A percentile compares a stretch with the other conserved stretches of the same genome.
phyloP scores from a whole-genome alignment of 306 rosid genomes.

The Betula pendula region DNA sequence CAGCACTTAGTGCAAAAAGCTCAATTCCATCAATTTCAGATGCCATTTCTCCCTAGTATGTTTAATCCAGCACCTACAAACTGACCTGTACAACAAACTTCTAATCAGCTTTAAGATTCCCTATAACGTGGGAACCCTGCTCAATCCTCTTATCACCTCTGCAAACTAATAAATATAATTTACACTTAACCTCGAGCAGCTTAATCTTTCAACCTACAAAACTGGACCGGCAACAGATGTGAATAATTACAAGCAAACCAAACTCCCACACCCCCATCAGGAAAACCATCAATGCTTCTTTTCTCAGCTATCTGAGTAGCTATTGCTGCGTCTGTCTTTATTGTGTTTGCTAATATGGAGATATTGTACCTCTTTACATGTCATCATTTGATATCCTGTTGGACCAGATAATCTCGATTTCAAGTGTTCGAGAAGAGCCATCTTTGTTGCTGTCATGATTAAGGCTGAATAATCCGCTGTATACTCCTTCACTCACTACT shows the following conservation, averaged over 20 bases:
- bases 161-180: constrained; percentile 48
- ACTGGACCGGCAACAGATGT: constrained; percentile 48
- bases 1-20: constrained; percentile 27
- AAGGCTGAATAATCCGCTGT: constrained; percentile 92
- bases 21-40: constrained; percentile 28
- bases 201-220: constrained; percentile 60
- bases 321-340: constrained; percentile 1
- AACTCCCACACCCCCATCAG: constrained; percentile 23
- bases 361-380: constrained; percentile 33
- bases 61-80: constrained; percentile 50
- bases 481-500: constrained; percentile 90
- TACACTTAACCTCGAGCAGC: constrained; percentile 64
- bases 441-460: constrained; percentile 91
- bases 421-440: constrained; percentile 85
- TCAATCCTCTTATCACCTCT: constrained; percentile 28
- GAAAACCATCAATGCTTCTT: constrained; percentile 6
- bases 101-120: constrained; percentile 37
- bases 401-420: constrained; percentile 94
- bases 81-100: constrained; percentile 72
- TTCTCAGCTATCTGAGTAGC: constrained; percentile 15
- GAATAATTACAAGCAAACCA: constrained; percentile 52
- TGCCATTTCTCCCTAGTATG: constrained; percentile 35
- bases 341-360: constrained; percentile 3
- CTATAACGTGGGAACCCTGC: constrained; percentile 46
- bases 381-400: constrained; percentile 71